Evolutionary conservation across 352 stramenopile genomes (phyloP).

Genomic region (Phytopythium sindhum): DNA sequence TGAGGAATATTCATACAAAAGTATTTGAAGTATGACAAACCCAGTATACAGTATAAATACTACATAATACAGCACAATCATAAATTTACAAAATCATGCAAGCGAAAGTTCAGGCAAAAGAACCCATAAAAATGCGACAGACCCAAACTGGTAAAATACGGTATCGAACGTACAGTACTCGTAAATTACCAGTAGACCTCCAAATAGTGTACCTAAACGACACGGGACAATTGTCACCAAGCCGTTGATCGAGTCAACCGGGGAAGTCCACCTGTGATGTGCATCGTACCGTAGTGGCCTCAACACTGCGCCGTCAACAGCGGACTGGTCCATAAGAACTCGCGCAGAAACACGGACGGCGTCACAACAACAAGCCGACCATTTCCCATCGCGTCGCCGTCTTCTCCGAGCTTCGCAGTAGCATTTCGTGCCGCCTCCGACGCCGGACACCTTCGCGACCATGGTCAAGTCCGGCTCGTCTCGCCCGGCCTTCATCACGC

Average conservation of each 20-base stretch:
- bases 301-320: background rate
- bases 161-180: no score
- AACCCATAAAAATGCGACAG: no score
- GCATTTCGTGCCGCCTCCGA: background rate
- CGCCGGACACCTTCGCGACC: background rate
- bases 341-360: conserved; percentile 1
- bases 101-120: no score
- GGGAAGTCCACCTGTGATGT: background rate
- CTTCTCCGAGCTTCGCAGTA: background rate
- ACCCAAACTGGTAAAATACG: no score
- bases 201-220: no score
- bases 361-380: background rate
- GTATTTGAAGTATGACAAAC: no score
- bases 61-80: no score
- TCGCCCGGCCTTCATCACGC: background rate
- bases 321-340: conserved; percentile 5
- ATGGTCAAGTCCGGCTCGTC: background rate
- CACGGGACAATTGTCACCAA: background rate
- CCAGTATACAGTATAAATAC: no score
- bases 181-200: no score
- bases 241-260: background rate
- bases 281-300: background rate
- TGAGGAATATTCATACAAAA: no score
- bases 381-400: background rate
- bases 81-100: no score